Evolutionary conservation across 208 protist species (phyloP).

Genomic region (Porcisia deanei): DNA sequence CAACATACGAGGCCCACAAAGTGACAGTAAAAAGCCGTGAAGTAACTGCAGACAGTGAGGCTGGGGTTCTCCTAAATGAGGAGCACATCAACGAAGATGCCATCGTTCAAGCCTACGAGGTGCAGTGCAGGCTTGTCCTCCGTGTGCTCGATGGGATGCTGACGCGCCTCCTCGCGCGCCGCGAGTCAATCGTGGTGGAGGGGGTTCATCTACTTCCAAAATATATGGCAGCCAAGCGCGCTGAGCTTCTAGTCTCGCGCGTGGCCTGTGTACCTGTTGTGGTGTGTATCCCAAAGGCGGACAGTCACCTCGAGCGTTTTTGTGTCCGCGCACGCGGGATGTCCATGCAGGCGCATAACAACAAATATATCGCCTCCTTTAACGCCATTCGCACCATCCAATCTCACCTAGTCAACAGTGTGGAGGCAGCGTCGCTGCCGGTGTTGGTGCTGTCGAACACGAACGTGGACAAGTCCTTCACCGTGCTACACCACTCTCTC

Average conservation of each 20-base stretch:
- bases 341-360: constrained; percentile 74
- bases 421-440: constrained; percentile 31
- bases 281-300: constrained; percentile 84
- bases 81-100: background rate
- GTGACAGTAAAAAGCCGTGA: background rate
- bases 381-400: constrained; percentile 89
- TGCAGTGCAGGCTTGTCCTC: constrained; percentile 22
- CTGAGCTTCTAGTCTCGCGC: constrained; percentile 33
- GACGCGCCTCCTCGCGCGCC: constrained; percentile 10
- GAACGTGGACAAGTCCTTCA: constrained; percentile 87
- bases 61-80: background rate
- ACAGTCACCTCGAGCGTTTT: constrained; percentile 89
- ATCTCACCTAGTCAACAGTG: constrained; percentile 41
- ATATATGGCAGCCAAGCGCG: constrained; percentile 39
- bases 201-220: constrained; percentile 57
- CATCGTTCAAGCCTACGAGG: constrained; percentile 18
- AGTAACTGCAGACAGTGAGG: background rate
- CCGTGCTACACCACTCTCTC: constrained; percentile 66
- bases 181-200: constrained; percentile 58
- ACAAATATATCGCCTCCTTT: constrained; percentile 92
- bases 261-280: constrained; percentile 53
- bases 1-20: constrained; percentile 66
- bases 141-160: constrained; percentile 20
- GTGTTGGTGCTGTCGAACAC: constrained; percentile 89
- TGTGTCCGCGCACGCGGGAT: constrained; percentile 90